Base-by-base conservation (phyloP, 768 basidiomycete species). In the Daedalea quercina region DNA sequence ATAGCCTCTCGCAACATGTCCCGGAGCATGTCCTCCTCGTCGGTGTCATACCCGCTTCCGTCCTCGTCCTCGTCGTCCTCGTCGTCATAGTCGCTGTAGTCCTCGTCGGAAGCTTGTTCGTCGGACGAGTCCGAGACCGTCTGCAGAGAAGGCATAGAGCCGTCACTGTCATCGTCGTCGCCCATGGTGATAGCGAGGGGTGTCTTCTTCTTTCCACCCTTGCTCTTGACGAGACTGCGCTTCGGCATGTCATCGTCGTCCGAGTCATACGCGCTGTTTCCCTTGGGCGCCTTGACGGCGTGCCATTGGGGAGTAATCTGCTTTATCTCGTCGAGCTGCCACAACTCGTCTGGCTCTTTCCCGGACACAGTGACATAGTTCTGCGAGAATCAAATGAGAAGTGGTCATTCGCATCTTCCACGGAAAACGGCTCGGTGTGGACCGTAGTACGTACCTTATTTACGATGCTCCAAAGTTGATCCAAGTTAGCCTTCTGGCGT, bases 1-100 rank as follows among this genome's bases (percentile, higher is more conserved):
- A 90, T 87, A 3, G 88, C 90, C 61, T 87, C 83, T 47, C 81
- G 75, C 24, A 82, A 56, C 69, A 83, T 64, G 28, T 80, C 79
- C 19, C 82, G 71, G 25, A 88, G 65, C 55, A 78, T 75, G 50
- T 85, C 86, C 56, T 87, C 87, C 53, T 84, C 78, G 44, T 87
- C 87, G 3, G 79, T 78, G 58, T 88, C 78, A 61, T 85, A 84
- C 6, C 67, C 76, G 41, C 68, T 75, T 44, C 74, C 75, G 13
- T 73, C 69, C 15, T 67, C 66, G 11, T 63, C 57, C 7, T 61
- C 64, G 7, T 70, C 67, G 3, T 67, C 68, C 26, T 64, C 54
- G 12, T 61, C 71, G 11, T 70, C 69, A 23, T 71, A 69, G 44
- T 68, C 69, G 6, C 65, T 67, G 3, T 69, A 69, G 17, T 69